Evolutionary conservation across 2,329 filamentous ascomycete species (phyloP).

Genomic region (Graphilbum ipis-grandicollis): DNA sequence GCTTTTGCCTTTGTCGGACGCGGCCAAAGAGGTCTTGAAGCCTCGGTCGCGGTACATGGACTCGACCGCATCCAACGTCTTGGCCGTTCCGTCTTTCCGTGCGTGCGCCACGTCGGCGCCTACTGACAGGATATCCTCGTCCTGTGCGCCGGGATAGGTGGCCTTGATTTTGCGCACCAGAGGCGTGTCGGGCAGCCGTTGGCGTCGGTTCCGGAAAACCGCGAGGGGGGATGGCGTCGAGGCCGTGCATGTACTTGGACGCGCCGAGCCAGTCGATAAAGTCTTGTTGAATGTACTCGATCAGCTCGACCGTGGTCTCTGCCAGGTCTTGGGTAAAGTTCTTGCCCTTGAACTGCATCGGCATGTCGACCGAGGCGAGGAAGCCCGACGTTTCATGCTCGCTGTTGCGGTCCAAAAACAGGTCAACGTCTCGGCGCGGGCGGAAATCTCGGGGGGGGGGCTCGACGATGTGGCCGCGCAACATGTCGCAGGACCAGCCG

Average conservation of each 20-base stretch:
- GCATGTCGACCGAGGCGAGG: conserved; percentile 13
- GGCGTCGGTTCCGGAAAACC: conserved; percentile 20
- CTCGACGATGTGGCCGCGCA: conserved; percentile 18
- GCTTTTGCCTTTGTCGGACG: too few relatives aligned
- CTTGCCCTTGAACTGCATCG: conserved; percentile 15
- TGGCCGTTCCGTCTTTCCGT: too few relatives aligned
- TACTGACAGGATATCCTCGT: neutral
- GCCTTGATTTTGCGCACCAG: conserved; percentile 11
- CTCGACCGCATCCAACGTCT: neutral
- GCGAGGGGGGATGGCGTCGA: conserved; percentile 21
- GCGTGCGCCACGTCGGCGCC: neutral
- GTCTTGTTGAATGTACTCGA: conserved; percentile 11
- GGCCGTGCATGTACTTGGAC: conserved; percentile 15
- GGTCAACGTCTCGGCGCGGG: conserved; percentile 22
- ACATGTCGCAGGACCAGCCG: conserved; percentile 20
- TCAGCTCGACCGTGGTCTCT: conserved; percentile 6
- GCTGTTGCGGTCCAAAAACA: conserved; percentile 22
- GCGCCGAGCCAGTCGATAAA: conserved; percentile 21
- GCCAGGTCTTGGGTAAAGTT: conserved; percentile 10
- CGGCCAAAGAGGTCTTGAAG: neutral
- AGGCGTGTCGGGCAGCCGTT: conserved; percentile 20
- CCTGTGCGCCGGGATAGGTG: conserved; percentile 8
- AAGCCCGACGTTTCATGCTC: conserved; percentile 15
- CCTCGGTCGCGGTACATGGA: neutral
- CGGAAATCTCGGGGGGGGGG: conserved; percentile 18